Base-by-base conservation (phyloP, 768 basidiomycete species). In the Mycena olivaceomarginata region DNA sequence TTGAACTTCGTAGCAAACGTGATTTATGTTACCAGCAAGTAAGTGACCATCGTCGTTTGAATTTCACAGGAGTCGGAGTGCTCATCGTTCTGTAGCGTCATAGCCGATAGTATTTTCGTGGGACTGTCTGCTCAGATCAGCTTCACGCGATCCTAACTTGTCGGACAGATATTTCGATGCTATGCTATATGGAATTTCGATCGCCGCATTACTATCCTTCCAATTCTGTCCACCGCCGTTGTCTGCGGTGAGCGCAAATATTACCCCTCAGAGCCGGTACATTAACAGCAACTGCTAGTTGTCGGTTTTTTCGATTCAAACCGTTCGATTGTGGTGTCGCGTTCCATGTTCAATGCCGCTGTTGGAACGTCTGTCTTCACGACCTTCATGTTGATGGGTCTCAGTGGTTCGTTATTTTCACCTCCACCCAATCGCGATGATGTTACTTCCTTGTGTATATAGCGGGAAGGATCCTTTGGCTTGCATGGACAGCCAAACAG, bases 101-200 rank as follows among this genome's bases (percentile, higher is more conserved):
- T 67, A 37, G 72, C 72, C 12, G 66, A 74, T 62, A 67, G 31
- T 39, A 74, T 74, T 39, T 74, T 74, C 53, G 72, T 74, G 11
- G 16, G 72, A 11, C 31, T 46, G 18, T 66, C 53, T n/a, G 15
- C 22, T 56, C 41, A 37, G 37, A 48, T 65, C 12, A 63, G 18
- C 56, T 63, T 31, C 59, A n/a, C 40, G 25, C 20, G 12, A 45
- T 70, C 16, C 41, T 37, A 45, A 57, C 59, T 31, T 6, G 41
- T 45, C 39, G 5, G 31, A 22, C 72, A 74, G 72, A 59, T 67
- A 22, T 74, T 67, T 62, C 72, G 72, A 11, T 74, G 72, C 66
- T 46, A 74, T 16, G 72, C 72, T 5, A 74, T 74, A 10, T 74
- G 72, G 72, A 60, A 60, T 56, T 67, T 48, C 46, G 11, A 39